Evolutionary conservation across 345 rosid species (phyloP), one percentile per base, ranked within the genome.

Genomic region (Salix caprea): DNA sequence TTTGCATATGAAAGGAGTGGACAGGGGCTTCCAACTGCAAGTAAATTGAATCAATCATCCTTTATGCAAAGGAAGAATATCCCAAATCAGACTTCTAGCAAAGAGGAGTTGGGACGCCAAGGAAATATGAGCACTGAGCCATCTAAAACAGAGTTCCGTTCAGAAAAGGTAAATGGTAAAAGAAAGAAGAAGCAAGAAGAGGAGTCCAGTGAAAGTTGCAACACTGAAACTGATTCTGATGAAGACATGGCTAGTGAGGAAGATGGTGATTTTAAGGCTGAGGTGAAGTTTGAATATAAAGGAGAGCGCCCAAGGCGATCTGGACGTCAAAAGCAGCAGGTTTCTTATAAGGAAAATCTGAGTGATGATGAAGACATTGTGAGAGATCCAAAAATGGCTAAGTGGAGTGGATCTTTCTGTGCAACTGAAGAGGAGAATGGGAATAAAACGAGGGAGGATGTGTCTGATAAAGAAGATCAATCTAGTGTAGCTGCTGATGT

Each of bases 341-440:
- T 95, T 77, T 90, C 93, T 23, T 93, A 88, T 44, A 81, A 81
- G 65, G 96, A 89, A 81, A 88, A 85, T 79, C 10, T 80, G 75
- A 91, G 92, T 81, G 96, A 90, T 12, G 96, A 91, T 23, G 97
- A 91, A 14, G 85, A 77, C 26, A 72, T 74, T 24, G 74, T 69
- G 46, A 79, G 52, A 69, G 82, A 28, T 40, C 69, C 76, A 24
- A 86, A 89, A 74, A 83, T 71, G 80, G 76, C 81, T 10, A 84
- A 83, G 81, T 81, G 65, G 77, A 80, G 61, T 71, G 82, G 65
- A 48, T 80, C 79, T 67, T 79, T 76, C 9, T 54, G 30, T 73
- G 78, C 72, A 61, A 37, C 68, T 60, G 80, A 69, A 46, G 77
- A 84, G 69, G 74, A 73, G 69, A 71, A 12, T 14, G 82, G 69